Conservation (phyloP, 2,329 filamentous ascomycete species). For the Domatiomyces catenatus region DNA sequence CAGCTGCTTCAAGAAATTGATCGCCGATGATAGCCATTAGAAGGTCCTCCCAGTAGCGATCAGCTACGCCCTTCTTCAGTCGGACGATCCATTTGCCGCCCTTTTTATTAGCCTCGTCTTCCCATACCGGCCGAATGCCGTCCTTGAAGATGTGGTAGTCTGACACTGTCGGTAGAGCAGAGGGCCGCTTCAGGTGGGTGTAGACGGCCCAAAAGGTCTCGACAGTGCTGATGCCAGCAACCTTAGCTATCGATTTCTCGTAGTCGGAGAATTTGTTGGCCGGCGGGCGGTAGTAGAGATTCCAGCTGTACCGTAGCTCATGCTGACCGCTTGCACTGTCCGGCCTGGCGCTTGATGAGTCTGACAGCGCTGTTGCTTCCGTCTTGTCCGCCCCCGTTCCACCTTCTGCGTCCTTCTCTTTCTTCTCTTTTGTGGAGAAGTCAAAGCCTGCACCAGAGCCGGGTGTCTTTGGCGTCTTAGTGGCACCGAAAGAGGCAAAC, state of each 20-base stretch:
- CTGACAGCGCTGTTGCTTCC: conserved; percentile 26
- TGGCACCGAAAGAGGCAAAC: conserved; percentile 81
- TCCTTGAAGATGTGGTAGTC: conserved; percentile 98
- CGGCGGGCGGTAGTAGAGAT: conserved; percentile 92
- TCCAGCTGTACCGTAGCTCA: conserved; percentile 72
- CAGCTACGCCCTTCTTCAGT: conserved; percentile 91
- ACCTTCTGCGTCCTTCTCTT: conserved; percentile 34
- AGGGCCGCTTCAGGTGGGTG: conserved; percentile 76
- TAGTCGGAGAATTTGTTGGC: conserved; percentile 88
- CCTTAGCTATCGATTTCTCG: conserved; percentile 83
- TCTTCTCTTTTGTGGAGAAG: conserved; percentile 53
- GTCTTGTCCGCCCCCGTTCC: conserved; percentile 17
- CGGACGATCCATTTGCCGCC: conserved; percentile 97
- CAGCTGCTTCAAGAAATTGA: conserved; percentile 79
- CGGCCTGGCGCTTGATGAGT: conserved; percentile 24
- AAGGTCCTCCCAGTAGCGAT: conserved; percentile 93
- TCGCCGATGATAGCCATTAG: conserved; percentile 82
- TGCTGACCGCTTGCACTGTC: conserved; percentile 30
- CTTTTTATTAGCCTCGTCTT: conserved; percentile 90
- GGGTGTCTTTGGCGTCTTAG: conserved; percentile 76
- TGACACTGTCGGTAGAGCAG: conserved; percentile 72
- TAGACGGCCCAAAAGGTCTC: conserved; percentile 91
- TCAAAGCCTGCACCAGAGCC: conserved; percentile 57
- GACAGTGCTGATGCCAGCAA: conserved; percentile 65
- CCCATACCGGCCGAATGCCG: conserved; percentile 92